These are phyloP conservation scores for Apophysomyces ossiformis DNA, from an alignment of 371 early-diverging fungal genomes.

Conservation along the genomic window DNA sequence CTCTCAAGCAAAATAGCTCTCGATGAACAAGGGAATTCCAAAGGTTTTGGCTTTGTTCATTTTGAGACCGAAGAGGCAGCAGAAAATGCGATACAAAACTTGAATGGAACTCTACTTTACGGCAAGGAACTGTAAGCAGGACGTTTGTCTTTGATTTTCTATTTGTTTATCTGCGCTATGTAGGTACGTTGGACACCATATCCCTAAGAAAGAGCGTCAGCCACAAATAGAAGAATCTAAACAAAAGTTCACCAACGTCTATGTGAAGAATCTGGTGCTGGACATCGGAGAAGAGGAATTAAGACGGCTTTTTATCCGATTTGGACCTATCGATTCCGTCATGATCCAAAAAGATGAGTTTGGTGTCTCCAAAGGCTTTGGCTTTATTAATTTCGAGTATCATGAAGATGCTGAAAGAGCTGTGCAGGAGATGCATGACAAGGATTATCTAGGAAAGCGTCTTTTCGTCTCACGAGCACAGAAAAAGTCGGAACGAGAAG, in stretches of 20 bases:
- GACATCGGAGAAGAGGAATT: slow-evolving; percentile 89
- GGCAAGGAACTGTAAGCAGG: slow-evolving; percentile 83
- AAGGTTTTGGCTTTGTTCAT: slow-evolving; percentile 99
- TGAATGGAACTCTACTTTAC: slow-evolving; percentile 96
- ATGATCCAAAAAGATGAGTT: slow-evolving; percentile 76
- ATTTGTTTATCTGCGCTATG: background rate
- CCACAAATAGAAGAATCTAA: slow-evolving; percentile 81
- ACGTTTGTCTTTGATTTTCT: background rate
- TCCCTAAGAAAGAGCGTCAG: slow-evolving; percentile 88
- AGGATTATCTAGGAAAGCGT: slow-evolving; percentile 85
- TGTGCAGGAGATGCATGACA: slow-evolving; percentile 92
- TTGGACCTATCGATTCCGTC: slow-evolving; percentile 88
- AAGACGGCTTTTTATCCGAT: slow-evolving; percentile 76
- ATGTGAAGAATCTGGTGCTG: slow-evolving; percentile 95
- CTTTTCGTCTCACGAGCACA: slow-evolving; percentile 98
- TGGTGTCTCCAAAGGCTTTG: slow-evolving; percentile 91
- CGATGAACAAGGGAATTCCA: slow-evolving; percentile 78
- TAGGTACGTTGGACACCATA: slow-evolving; percentile 83
- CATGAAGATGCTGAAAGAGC: slow-evolving; percentile 93
- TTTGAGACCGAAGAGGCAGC: slow-evolving; percentile 96
- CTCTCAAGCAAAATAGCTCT: slow-evolving; percentile 97
- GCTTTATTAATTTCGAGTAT: slow-evolving; percentile 95
- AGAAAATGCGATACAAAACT: slow-evolving; percentile 92
- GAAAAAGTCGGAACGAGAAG: slow-evolving; percentile 97
- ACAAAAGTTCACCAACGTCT: slow-evolving; percentile 95